Evolutionary conservation across 805 yeast species (phyloP).

Genomic region (Yarrowia sp.): DNA sequence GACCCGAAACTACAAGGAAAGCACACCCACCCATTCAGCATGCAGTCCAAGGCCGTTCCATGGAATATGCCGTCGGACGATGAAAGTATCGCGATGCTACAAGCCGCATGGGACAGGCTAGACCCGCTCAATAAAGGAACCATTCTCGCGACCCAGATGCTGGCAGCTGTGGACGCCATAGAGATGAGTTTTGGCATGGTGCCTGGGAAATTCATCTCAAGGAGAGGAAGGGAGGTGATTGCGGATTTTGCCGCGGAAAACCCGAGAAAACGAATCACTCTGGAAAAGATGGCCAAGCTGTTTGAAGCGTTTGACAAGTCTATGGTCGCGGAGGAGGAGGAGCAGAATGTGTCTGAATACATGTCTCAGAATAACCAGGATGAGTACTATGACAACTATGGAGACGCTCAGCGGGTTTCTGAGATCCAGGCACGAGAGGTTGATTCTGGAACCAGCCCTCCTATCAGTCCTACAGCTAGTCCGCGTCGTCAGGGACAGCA

Average conservation of each 20-base stretch:
- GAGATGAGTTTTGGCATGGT: constrained; percentile 9
- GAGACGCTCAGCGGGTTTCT: constrained; percentile 5
- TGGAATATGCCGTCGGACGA: constrained; percentile 27
- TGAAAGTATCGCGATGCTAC: neutral
- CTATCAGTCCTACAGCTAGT: neutral
- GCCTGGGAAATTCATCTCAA: constrained; percentile 30
- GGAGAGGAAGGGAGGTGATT: constrained; percentile 5
- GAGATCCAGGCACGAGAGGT: neutral
- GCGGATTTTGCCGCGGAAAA: constrained; percentile 2
- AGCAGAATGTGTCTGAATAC: neutral
- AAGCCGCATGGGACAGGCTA: constrained; percentile 8
- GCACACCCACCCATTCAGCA: neutral
- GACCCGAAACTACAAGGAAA: neutral
- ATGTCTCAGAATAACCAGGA: neutral
- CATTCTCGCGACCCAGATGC: constrained; percentile 21
- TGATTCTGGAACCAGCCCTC: neutral
- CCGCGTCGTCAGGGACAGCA: neutral
- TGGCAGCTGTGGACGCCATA: constrained; percentile 24
- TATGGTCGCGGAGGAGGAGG: neutral
- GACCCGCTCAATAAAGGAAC: constrained; percentile 18
- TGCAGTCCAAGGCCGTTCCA: constrained; percentile 7
- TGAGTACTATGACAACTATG: neutral
- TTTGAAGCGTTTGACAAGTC: constrained; percentile 30
- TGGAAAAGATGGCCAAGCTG: constrained; percentile 15
- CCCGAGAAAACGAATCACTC: constrained; percentile 3